Evolutionary conservation across 805 yeast species (phyloP).

Genomic region (Cyberlindnera bimundalis): DNA sequence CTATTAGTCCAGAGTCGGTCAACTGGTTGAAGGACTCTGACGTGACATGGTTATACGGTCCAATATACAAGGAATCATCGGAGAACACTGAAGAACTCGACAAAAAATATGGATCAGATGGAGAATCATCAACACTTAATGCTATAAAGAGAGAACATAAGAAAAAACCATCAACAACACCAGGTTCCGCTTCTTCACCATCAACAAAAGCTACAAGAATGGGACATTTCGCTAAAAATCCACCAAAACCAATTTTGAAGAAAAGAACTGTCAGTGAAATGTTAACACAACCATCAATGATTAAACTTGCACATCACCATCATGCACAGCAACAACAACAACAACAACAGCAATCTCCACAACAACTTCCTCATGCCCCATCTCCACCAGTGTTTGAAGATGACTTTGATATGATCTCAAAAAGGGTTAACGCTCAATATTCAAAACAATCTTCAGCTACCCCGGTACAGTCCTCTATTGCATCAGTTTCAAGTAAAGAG

Average conservation of each 20-base stretch:
- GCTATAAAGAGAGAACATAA: conserved; percentile 21
- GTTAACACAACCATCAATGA: conserved; percentile 51
- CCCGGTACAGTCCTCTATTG: background rate
- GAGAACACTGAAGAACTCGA: conserved; percentile 17
- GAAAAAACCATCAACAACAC: conserved; percentile 15
- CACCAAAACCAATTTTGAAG: conserved; percentile 81
- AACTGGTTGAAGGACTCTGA: conserved; percentile 98
- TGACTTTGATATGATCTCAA: conserved; percentile 26
- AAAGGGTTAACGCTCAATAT: conserved; percentile 29
- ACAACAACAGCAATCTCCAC: conserved; percentile 5
- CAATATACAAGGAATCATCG: conserved; percentile 34
- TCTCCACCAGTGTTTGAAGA: conserved; percentile 29
- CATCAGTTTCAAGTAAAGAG: conserved; percentile 2
- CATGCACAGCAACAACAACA: conserved; percentile 9
- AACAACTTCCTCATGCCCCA: conserved; percentile 4
- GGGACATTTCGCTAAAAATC: conserved; percentile 13
- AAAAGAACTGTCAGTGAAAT: conserved; percentile 84
- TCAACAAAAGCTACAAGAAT: conserved; percentile 13
- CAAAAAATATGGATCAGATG: conserved; percentile 39
- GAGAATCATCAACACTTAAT: conserved; percentile 31
- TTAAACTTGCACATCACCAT: conserved; percentile 22
- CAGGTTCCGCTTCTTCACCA: conserved; percentile 13
- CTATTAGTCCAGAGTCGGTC: conserved; percentile 86
- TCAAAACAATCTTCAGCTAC: conserved; percentile 2
- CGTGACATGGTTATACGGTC: conserved; percentile 98